Evolutionary conservation across 106 monocot species (phyloP), one percentile per base, ranked within the genome.

Genomic region (Chionographis japonica): DNA sequence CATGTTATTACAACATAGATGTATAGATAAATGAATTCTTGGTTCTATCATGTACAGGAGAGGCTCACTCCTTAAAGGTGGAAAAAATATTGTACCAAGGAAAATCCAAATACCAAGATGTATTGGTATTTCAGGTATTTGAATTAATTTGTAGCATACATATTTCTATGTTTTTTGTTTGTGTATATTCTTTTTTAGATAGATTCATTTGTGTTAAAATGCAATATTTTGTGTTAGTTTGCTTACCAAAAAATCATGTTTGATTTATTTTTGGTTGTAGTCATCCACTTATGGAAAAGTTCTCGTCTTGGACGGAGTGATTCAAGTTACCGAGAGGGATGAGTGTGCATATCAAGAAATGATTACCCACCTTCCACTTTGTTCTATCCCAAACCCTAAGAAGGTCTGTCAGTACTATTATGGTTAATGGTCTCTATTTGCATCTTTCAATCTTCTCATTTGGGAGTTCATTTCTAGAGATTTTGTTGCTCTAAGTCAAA

Each of bases 281-380:
- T 81, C 81, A 36, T 51, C 81, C 18, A 72, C 81, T 55, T 81
- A 81, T 72, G 81, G 81, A 2, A 81, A 81, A 41, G 81, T 81
- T 50, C 76, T 81, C 56, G 81, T 81, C 70, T 76, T 81, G 54
- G 76, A 81, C 63, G 81, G 81, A 67, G 81, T 81, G 2, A 81
- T 81, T 52, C 81, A 81, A 56, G 67, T 81, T 12, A 80, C 80
- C 4, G 75, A 80, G 80, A 80, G 80, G 69, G 80, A 80, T 75
- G 80, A 80, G n/a, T 75, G 75, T 59, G 81, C 81, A 18, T 81
- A 81, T 40, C 81, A 81, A 61, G 81, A 81, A 49, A 81, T 81
- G 81, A 81, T 81, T 27, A 72, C 72, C 8, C 81, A 81, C 19
- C 76, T 81, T 60, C 81, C 81, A 40, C 81, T 81, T 68, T 76